Evolutionary conservation across 257 asterid genomes (phyloP), one percentile per base, ranked within the genome.

Genomic region (Lantana camara): DNA sequence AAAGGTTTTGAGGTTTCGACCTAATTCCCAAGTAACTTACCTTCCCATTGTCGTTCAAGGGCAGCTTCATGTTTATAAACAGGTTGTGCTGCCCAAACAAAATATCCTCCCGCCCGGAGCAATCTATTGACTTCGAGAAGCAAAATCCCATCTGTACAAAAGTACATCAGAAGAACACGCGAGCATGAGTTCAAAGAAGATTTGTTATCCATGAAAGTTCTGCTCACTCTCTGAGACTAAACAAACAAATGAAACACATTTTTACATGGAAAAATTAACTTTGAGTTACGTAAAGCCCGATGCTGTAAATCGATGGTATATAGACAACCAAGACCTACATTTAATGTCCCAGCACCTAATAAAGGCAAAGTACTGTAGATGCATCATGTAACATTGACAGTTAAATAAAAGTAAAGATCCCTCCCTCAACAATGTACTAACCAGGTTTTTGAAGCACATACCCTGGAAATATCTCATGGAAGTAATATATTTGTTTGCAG

Each of bases 61-160:
- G 34, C 74, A 27, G 91, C 59, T 76, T 89, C 99, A 69, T 93
- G 97, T 70, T 93, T 90, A 75, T 93, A 90, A 62, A 90, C 96
- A 50, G 99, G 97, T 74, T 93, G 99, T 35, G 97, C 96, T 8
- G 97, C 99, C 97, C 97, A 93, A 55, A 69, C 86, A 79, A 93
- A 93, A 80, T 93, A 93, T 64, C 97, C 99, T 48, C 96, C 97
- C 17, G 94, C 98, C 21, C 97, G 85, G 57, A 93, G 96, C 86
- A 93, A 71, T 83, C 99, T 84, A 60, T 90, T 87, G 76, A 87
- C 93, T 88, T 93, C 99, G 49, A 93, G 92, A 59, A 93, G 95
- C 78, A 85, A 79, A 79, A 93, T 84, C 24, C 99, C 97, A 85
- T 90, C 99, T 93, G 7, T 35, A 60, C 16, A 54, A 57, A 20